A percentile compares a stretch with the other conserved stretches of the same genome.
Conservation (phyloP, 2,329 filamentous ascomycete species). For the Aspergillus quadrilineatus region DNA sequence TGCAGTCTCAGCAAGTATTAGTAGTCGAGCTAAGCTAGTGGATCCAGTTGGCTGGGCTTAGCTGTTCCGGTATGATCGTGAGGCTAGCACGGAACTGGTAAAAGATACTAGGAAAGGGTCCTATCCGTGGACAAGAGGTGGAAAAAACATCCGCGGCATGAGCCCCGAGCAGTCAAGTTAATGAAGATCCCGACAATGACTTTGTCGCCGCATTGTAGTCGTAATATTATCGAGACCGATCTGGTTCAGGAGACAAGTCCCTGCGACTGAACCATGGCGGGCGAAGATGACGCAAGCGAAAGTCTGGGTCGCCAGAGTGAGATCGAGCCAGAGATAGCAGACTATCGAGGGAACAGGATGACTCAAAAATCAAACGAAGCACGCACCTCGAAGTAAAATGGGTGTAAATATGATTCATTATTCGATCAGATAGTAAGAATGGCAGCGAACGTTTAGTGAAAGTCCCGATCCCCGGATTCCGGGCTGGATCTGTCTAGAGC, state of each 20-base stretch:
- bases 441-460: background rate
- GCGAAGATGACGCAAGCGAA: slow-evolving; percentile 1
- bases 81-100: slow-evolving; percentile 6
- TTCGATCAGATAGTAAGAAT: too few relatives aligned
- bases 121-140: background rate
- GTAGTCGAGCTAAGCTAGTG: slow-evolving; percentile 5
- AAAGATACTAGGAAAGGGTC: background rate
- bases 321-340: background rate
- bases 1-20: background rate
- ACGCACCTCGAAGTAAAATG: too few relatives aligned
- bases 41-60: slow-evolving; percentile 4
- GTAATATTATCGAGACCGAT: background rate
- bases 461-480: background rate
- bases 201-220: background rate
- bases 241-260: slow-evolving; percentile 1
- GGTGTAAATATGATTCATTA: too few relatives aligned
- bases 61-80: background rate
- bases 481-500: background rate
- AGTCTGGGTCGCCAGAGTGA: background rate
- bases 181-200: background rate
- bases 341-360: background rate
- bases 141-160: background rate
- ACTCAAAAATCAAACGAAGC: background rate
- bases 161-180: background rate
- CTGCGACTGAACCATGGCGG: background rate